A percentile compares a stretch with the other conserved stretches of the same genome.
These are phyloP conservation scores for Chenopodium formosanum DNA, from an alignment of 148 eudicot genomes.

Conservation along the genomic window DNA sequence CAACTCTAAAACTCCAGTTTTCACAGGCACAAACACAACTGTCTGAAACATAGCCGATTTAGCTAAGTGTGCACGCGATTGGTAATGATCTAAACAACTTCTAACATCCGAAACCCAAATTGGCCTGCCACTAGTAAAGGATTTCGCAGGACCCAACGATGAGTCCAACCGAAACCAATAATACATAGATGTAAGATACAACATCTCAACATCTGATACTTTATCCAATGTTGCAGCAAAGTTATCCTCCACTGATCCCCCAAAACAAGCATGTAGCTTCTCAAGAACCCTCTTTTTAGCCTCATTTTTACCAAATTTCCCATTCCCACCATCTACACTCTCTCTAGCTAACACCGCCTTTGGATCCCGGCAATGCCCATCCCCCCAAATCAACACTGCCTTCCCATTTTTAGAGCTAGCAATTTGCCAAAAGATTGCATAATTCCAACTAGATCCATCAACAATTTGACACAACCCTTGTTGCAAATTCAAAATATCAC, in stretches of 20 bases:
- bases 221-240: slow-evolving; percentile 50
- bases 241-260: slow-evolving; percentile 61
- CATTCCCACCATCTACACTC: slow-evolving; percentile 25
- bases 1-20: slow-evolving; percentile 79
- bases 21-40: slow-evolving; percentile 71
- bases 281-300: slow-evolving; percentile 62
- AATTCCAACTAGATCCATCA: slow-evolving; percentile 81
- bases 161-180: slow-evolving; percentile 72
- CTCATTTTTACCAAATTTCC: slow-evolving; percentile 29
- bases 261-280: slow-evolving; percentile 65
- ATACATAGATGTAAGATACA: slow-evolving; percentile 81
- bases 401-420: slow-evolving; percentile 72
- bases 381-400: slow-evolving; percentile 96
- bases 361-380: slow-evolving; percentile 66
- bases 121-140: slow-evolving; percentile 63
- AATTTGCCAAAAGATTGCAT: slow-evolving; percentile 91
- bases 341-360: slow-evolving; percentile 29
- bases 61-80: slow-evolving; percentile 68
- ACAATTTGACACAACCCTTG: slow-evolving; percentile 62
- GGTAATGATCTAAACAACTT: slow-evolving; percentile 66
- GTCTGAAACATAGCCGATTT: slow-evolving; percentile 58
- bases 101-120: slow-evolving; percentile 70
- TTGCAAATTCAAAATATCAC: slow-evolving; percentile 68
- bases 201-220: slow-evolving; percentile 81
- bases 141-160: slow-evolving; percentile 72